Conservation (phyloP, 306 rosid genomes). For the Rubus parviflorus region DNA sequence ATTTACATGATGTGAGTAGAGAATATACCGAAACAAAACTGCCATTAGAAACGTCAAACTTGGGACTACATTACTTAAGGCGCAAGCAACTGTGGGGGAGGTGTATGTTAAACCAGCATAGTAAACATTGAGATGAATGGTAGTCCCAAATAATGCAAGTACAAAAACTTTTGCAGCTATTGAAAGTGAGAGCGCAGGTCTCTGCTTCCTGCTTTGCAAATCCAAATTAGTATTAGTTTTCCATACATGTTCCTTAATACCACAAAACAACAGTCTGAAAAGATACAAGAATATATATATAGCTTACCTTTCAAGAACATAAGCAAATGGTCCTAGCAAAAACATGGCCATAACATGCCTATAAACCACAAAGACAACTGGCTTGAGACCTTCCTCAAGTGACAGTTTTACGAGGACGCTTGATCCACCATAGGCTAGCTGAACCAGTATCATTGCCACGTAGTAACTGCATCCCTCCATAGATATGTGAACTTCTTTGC, state of each 20-base stretch:
- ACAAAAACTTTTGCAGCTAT: conserved; percentile 28
- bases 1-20: background rate
- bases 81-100: conserved; percentile 34
- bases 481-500: background rate
- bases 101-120: conserved; percentile 35
- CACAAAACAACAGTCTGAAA: background rate
- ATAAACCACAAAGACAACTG: conserved; percentile 35
- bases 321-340: conserved; percentile 34
- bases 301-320: conserved; percentile 26
- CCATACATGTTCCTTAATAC: background rate
- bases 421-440: conserved; percentile 24
- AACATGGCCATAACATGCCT: conserved; percentile 32
- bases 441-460: conserved; percentile 26
- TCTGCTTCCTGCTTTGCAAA: conserved; percentile 30
- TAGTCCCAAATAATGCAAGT: conserved; percentile 36
- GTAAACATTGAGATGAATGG: conserved; percentile 35
- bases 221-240: background rate
- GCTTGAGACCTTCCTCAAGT: conserved; percentile 32
- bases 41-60: conserved; percentile 37
- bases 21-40: conserved; percentile 28
- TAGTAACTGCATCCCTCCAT: conserved; percentile 21
- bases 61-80: conserved; percentile 39
- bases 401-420: conserved; percentile 28
- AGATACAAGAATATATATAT: background rate
- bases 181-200: conserved; percentile 27